Evolutionary conservation across 2,329 filamentous ascomycete species (phyloP).

Genomic region (Nannizziopsis arthrosporioides): DNA sequence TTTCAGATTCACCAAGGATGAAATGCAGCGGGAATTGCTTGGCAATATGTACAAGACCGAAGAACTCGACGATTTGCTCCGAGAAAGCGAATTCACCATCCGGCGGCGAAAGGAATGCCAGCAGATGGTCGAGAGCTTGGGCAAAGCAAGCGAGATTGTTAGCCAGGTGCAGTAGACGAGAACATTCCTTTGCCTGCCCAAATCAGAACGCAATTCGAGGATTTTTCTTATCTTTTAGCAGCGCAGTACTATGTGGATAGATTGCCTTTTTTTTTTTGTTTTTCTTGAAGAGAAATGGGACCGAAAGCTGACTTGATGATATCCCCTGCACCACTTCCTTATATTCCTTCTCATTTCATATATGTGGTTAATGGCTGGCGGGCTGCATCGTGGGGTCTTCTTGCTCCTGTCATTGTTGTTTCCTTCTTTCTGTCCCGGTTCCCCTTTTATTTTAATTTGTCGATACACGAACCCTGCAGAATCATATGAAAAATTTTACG

Average conservation of each 20-base stretch:
- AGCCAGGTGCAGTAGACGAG: constrained; percentile 53
- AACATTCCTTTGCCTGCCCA: not conserved
- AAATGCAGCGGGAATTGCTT: constrained; percentile 94
- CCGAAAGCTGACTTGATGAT: constrained; percentile 1
- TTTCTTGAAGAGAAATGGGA: constrained; percentile 2
- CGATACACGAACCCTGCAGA: not conserved
- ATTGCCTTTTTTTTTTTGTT: constrained; percentile 1
- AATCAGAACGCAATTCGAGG: not conserved
- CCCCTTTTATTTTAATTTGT: not conserved
- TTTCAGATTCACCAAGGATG: constrained; percentile 77
- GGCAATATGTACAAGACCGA: constrained; percentile 94
- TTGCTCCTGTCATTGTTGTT: not conserved
- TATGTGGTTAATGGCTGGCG: constrained; percentile 3
- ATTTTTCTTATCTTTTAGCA: not conserved
- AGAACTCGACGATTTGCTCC: constrained; percentile 84
- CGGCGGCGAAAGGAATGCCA: constrained; percentile 94
- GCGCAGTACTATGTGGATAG: not conserved
- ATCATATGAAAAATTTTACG: constrained; percentile 1
- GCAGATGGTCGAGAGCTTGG: constrained; percentile 94
- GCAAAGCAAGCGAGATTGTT: constrained; percentile 89
- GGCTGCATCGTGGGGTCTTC: not conserved
- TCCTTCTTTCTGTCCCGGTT: not conserved
- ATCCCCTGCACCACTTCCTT: constrained; percentile 1
- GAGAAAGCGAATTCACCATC: constrained; percentile 95
- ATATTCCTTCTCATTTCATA: not conserved